phyloP scores from a whole-genome alignment of 345 rosid species.

The Balakata baccata region DNA sequence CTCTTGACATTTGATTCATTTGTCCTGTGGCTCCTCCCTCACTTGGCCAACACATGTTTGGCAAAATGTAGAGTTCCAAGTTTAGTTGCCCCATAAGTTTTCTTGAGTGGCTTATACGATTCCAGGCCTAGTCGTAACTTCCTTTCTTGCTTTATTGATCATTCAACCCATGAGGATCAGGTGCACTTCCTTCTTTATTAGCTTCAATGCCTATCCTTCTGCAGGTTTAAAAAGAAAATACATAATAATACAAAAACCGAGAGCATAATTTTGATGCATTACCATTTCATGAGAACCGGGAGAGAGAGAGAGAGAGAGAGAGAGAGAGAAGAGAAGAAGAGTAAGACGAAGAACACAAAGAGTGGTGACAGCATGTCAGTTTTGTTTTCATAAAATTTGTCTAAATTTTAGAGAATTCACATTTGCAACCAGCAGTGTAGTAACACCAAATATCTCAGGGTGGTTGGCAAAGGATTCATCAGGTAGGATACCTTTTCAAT shows the following conservation, averaged over 20 bases:
- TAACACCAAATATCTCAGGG: too few relatives aligned
- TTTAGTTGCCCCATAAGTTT: too few relatives aligned
- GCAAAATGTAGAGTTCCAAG: background rate
- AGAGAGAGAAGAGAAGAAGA: background rate
- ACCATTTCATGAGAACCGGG: background rate
- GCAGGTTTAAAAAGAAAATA: background rate
- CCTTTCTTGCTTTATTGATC: background rate
- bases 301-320: background rate
- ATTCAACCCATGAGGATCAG: background rate
- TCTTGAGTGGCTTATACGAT: background rate
- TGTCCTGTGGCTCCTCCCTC: background rate
- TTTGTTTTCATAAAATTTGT: too few relatives aligned
- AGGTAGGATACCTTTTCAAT: too few relatives aligned
- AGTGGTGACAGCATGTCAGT: too few relatives aligned
- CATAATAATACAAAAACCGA: background rate
- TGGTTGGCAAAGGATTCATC: too few relatives aligned
- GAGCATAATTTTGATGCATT: background rate
- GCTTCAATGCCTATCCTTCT: background rate
- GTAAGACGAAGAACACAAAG: too few relatives aligned
- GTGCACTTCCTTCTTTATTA: background rate
- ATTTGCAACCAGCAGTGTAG: too few relatives aligned
- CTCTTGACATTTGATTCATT: background rate
- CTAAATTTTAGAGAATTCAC: too few relatives aligned
- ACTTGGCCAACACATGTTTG: too few relatives aligned
- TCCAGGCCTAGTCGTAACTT: background rate